phyloP scores from a whole-genome alignment of 306 rosid genomes.

The Fragaria vesca region DNA sequence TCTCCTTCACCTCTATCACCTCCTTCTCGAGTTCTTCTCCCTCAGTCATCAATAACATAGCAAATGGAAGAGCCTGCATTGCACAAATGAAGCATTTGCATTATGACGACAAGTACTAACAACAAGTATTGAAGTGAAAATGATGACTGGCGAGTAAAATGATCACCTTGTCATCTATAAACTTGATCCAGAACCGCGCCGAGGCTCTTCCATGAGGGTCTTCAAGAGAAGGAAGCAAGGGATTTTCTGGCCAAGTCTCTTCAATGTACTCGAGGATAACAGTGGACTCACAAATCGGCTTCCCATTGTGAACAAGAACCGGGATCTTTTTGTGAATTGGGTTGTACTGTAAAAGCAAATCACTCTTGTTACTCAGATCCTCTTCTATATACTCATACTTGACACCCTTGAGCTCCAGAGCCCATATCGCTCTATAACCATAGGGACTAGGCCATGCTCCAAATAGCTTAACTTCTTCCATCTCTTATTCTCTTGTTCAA shows the following conservation, averaged over 20 bases:
- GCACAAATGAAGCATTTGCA: not conserved
- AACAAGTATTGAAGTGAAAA: not conserved
- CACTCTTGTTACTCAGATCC: constrained; percentile 23
- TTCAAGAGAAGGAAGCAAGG: constrained; percentile 10
- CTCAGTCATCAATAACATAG: not conserved
- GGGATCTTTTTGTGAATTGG: constrained; percentile 28
- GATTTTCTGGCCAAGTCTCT: constrained; percentile 21
- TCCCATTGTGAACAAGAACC: constrained; percentile 16
- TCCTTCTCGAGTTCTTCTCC: constrained; percentile 28
- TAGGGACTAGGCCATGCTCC: constrained; percentile 28
- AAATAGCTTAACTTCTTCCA: constrained; percentile 26
- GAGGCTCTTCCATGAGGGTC: constrained; percentile 25
- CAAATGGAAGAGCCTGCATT: not conserved
- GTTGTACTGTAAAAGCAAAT: constrained; percentile 21
- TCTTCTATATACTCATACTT: constrained; percentile 27
- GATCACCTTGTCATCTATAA: constrained; percentile 24
- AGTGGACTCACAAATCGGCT: constrained; percentile 21
- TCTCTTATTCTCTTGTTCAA: constrained; percentile 2
- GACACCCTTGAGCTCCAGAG: constrained; percentile 25
- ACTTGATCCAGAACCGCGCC: constrained; percentile 28
- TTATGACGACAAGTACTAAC: not conserved
- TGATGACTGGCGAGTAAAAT: not conserved
- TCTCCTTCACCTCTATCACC: constrained; percentile 10
- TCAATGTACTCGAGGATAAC: constrained; percentile 31
- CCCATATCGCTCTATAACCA: constrained; percentile 26